A percentile compares a stretch with the other conserved stretches of the same genome.
Conservation (phyloP, 2,329 filamentous ascomycete species). For the Rhinocladiella similis region DNA sequence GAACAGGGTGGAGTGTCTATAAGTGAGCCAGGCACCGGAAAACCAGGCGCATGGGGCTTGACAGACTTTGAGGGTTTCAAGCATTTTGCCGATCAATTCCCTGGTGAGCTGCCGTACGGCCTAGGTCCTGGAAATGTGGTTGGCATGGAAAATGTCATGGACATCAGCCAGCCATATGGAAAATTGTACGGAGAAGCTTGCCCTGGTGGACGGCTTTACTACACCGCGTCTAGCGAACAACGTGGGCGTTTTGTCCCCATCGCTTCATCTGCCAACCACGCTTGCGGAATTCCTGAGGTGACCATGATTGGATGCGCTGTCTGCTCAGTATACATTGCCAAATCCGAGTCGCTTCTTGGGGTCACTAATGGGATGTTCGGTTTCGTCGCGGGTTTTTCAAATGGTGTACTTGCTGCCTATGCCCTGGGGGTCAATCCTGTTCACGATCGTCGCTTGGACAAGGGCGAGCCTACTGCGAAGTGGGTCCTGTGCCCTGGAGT, state of each 20-base stretch:
- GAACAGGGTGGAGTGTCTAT: conserved; percentile 75
- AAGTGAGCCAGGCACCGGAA: conserved; percentile 73
- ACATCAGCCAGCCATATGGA: conserved; percentile 82
- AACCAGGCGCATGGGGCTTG: conserved; percentile 81
- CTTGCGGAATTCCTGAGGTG: conserved; percentile 72
- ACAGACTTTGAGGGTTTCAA: conserved; percentile 72
- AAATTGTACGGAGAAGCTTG: conserved; percentile 83
- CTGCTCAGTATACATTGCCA: conserved; percentile 86
- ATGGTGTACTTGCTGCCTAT: conserved; percentile 80
- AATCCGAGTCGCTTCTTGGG: conserved; percentile 69
- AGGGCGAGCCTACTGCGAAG: conserved; percentile 78
- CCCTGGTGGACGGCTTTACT: conserved; percentile 78
- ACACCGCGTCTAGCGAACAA: conserved; percentile 71
- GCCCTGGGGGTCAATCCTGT: conserved; percentile 65
- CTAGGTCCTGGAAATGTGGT: conserved; percentile 73
- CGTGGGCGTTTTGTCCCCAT: conserved; percentile 72
- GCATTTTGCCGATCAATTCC: conserved; percentile 76
- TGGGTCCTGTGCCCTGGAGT: conserved; percentile 93
- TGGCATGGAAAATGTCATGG: conserved; percentile 82
- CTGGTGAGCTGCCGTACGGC: conserved; percentile 73
- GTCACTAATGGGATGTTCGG: conserved; percentile 76
- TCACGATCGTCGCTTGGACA: conserved; percentile 63
- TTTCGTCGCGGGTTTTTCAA: conserved; percentile 78
- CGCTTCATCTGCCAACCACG: conserved; percentile 58
- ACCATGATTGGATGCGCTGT: conserved; percentile 69